Evolutionary conservation across 176 grass and related monocot species (phyloP).

Genomic region (Musa acuminata): DNA sequence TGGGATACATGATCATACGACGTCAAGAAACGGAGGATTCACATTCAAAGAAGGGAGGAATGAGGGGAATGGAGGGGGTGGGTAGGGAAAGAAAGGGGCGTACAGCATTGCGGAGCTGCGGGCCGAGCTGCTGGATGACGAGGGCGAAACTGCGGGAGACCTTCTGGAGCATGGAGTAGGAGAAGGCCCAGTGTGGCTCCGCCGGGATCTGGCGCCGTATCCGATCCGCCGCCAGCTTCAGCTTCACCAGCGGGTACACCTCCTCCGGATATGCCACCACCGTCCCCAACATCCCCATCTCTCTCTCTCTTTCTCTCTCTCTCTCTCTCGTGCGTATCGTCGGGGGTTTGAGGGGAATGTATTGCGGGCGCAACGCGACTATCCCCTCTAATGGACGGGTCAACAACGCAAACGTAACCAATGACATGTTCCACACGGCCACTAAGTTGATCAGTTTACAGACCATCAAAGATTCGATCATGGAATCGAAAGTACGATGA

Average conservation of each 20-base stretch:
- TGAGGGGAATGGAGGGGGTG: background rate
- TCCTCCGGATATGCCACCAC: conserved; percentile 63
- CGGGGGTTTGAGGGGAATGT: too few species aligned
- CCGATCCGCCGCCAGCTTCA: conserved; percentile 55
- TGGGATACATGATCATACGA: background rate
- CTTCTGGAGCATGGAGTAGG: conserved; percentile 89
- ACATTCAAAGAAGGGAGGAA: background rate
- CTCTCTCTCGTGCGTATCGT: background rate
- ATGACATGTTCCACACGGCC: too few species aligned
- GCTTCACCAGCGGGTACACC: conserved; percentile 58
- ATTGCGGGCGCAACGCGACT: too few species aligned
- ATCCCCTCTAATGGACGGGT: too few species aligned
- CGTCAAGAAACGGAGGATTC: too few species aligned
- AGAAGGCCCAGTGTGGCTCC: conserved; percentile 90
- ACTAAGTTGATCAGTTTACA: too few species aligned
- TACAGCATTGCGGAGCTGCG: conserved; percentile 86
- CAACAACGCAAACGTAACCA: too few species aligned
- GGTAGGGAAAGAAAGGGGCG: background rate
- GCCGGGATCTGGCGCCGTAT: conserved; percentile 87
- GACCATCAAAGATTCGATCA: too few species aligned
- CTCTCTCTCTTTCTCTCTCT: conserved; percentile 4
- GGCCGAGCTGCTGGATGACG: conserved; percentile 94
- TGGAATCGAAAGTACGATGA: too few species aligned
- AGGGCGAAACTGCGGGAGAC: conserved; percentile 94
- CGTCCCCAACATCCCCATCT: conserved; percentile 29